These are phyloP conservation scores for Trichoderma koningiopsis DNA, from an alignment of 2,329 filamentous ascomycete species.

Conservation along the genomic window DNA sequence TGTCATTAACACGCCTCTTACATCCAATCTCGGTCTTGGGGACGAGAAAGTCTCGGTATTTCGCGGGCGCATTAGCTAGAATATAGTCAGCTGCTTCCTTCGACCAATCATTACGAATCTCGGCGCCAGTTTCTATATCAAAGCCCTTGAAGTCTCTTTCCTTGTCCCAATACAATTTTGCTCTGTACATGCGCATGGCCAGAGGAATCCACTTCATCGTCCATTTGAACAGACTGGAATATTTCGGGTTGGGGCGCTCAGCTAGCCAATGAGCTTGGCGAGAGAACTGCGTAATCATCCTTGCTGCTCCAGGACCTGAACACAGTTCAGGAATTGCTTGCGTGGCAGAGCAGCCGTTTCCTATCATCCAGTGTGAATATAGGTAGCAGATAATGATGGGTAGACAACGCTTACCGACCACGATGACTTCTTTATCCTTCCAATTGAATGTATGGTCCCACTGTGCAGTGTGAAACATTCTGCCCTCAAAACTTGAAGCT, in stretches of 20 bases:
- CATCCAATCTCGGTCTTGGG: constrained; percentile 41
- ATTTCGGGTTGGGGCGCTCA: constrained; percentile 31
- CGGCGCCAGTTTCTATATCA: constrained; percentile 27
- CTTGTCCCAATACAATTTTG: constrained; percentile 29
- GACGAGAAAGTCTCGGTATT: constrained; percentile 37
- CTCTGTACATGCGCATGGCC: constrained; percentile 30
- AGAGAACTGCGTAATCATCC: constrained; percentile 50
- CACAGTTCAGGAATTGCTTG: constrained; percentile 33
- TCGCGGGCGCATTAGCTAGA: constrained; percentile 30
- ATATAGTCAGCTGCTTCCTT: constrained; percentile 35
- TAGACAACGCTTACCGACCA: constrained; percentile 29
- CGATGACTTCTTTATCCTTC: constrained; percentile 31
- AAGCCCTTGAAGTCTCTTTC: constrained; percentile 33
- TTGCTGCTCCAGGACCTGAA: constrained; percentile 34
- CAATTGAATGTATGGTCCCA: constrained; percentile 36
- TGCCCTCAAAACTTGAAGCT: constrained; percentile 28
- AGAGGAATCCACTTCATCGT: constrained; percentile 33
- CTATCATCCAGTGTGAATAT: not conserved
- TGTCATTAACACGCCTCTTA: constrained; percentile 41
- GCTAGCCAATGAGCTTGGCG: constrained; percentile 52
- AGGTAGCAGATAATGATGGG: not conserved
- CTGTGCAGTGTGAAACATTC: constrained; percentile 32
- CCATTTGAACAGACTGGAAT: constrained; percentile 32
- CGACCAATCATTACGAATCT: constrained; percentile 28
- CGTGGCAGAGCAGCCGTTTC: constrained; percentile 36